A percentile compares a stretch with the other conserved stretches of the same genome.
Evolutionary conservation across 257 asterid species (phyloP).

Genomic region (Leonotis leonurus): DNA sequence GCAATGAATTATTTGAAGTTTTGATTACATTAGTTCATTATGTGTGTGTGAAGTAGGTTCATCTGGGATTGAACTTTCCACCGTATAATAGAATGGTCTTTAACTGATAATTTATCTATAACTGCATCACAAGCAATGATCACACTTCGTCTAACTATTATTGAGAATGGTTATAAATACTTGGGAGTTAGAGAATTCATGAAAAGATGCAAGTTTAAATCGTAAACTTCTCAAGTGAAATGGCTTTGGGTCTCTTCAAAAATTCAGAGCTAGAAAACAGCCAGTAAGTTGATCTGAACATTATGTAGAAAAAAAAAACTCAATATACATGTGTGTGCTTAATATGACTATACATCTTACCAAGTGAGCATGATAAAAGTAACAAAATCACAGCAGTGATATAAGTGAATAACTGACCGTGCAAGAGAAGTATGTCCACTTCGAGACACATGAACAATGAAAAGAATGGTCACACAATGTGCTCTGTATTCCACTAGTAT

Average conservation of each 20-base stretch:
- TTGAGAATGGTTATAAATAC: too few species aligned
- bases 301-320: too few species aligned
- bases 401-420: conserved; percentile 50
- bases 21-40: neutral
- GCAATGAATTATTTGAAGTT: neutral
- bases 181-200: too few species aligned
- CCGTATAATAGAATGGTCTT: neutral
- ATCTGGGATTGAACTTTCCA: neutral
- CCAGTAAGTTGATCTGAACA: too few species aligned
- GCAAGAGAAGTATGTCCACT: conserved; percentile 94
- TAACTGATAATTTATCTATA: too few species aligned
- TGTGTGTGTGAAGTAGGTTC: neutral
- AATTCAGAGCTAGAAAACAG: too few species aligned
- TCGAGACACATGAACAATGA: conserved; percentile 80
- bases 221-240: too few species aligned
- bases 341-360: neutral
- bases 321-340: too few species aligned
- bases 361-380: neutral
- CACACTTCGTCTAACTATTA: too few species aligned
- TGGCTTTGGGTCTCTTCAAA: too few species aligned
- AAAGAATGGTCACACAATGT: conserved; percentile 93
- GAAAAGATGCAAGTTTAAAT: too few species aligned
- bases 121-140: too few species aligned
- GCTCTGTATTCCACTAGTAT: conserved; percentile 88
- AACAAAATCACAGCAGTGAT: neutral